A percentile compares a stretch with the other conserved stretches of the same genome.
Evolutionary conservation across 2,329 filamentous ascomycete species (phyloP).

Genomic region (Apiospora kogelbergensis): DNA sequence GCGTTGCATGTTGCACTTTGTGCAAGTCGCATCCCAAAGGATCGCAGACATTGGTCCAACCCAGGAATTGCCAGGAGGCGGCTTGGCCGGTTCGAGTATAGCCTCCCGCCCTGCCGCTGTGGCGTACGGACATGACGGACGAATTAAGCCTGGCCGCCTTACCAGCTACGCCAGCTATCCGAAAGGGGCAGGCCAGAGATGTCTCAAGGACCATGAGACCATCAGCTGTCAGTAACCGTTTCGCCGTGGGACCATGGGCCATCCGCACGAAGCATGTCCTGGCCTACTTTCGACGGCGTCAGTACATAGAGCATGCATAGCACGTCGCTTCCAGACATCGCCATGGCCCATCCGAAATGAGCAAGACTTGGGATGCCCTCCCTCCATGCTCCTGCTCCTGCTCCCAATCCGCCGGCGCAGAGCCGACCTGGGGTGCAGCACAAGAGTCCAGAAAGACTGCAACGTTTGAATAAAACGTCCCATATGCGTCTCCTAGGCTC

Average conservation of each 20-base stretch:
- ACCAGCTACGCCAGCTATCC: neutral
- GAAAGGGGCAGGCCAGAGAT: neutral
- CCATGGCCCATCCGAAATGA: neutral
- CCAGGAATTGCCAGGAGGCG: neutral
- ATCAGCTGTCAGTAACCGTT: neutral
- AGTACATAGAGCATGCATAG: neutral
- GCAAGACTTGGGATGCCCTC: neutral
- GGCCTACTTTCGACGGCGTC: neutral
- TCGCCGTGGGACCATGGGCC: neutral
- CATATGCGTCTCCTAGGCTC: neutral
- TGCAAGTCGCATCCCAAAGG: neutral
- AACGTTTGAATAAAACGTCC: neutral
- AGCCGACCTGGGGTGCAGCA: neutral
- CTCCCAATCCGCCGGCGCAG: neutral
- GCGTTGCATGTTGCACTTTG: neutral
- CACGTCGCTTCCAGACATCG: neutral
- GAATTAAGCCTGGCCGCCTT: neutral
- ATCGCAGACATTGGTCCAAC: neutral
- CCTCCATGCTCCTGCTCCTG: neutral
- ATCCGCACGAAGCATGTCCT: neutral
- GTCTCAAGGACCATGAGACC: neutral
- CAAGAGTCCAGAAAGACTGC: neutral
- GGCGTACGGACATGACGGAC: neutral
- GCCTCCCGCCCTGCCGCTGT: neutral
- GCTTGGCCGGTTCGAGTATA: neutral